phyloP scores from a whole-genome alignment of 352 stramenopile species.

The Globisporangium cystogenes region DNA sequence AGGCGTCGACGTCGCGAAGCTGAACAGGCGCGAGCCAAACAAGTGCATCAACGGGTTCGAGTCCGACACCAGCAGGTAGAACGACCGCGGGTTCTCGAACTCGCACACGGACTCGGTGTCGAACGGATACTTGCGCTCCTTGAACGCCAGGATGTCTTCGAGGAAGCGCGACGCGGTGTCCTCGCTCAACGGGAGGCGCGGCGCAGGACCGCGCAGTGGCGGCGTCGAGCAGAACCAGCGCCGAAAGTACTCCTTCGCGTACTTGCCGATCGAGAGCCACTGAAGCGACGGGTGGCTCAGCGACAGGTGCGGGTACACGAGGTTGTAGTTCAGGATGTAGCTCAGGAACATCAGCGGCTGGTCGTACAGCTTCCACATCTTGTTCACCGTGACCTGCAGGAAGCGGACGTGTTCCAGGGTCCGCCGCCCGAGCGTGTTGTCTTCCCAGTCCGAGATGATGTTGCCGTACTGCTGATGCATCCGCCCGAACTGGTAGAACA shows the following conservation, averaged over 20 bases:
- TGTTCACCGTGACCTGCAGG: slow-evolving; percentile 51
- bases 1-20: slow-evolving; percentile 55
- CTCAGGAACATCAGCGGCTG: slow-evolving; percentile 61
- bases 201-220: neutral
- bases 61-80: slow-evolving; percentile 75
- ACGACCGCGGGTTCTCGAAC: slow-evolving; percentile 69
- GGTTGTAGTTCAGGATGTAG: slow-evolving; percentile 76
- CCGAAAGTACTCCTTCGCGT: slow-evolving; percentile 71
- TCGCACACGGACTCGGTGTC: slow-evolving; percentile 63
- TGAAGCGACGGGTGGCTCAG: slow-evolving; percentile 46
- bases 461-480: slow-evolving; percentile 71
- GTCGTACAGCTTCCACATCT: slow-evolving; percentile 74
- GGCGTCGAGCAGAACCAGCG: slow-evolving; percentile 49
- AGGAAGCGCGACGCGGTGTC: slow-evolving; percentile 59
- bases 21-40: slow-evolving; percentile 68
- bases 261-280: slow-evolving; percentile 73
- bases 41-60: slow-evolving; percentile 72
- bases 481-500: slow-evolving; percentile 74
- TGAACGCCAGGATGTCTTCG: slow-evolving; percentile 67
- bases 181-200: slow-evolving; percentile 29
- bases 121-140: slow-evolving; percentile 75
- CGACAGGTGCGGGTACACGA: slow-evolving; percentile 40
- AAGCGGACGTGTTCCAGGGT: slow-evolving; percentile 53
- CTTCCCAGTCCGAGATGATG: slow-evolving; percentile 70
- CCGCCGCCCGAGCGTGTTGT: slow-evolving; percentile 36